Percentiles rank a stretch among this genome's conserved stretches.
phyloP scores from a whole-genome alignment of 495 filamentous ascomycete species.

The Aspergillus mulundensis region DNA sequence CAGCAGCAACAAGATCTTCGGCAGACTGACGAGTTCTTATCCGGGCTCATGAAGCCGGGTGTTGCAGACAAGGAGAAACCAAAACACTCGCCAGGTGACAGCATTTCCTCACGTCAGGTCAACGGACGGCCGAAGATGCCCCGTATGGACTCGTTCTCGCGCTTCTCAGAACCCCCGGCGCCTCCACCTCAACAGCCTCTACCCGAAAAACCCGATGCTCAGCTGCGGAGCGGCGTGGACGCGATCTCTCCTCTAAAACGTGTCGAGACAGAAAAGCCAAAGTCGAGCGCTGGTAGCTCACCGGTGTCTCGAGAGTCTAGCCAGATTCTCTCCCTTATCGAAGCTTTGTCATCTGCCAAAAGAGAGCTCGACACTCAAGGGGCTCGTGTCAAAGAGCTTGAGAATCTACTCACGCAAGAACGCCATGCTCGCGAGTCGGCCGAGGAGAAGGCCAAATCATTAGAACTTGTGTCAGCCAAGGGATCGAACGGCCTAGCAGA shows the following conservation, averaged over 20 bases:
- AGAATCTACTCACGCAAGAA: slow-evolving; percentile 73
- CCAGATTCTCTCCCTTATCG: slow-evolving; percentile 75
- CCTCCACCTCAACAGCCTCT: slow-evolving; percentile 89
- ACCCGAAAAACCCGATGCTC: slow-evolving; percentile 80
- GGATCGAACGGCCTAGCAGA: slow-evolving; percentile 28
- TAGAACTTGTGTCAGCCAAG: slow-evolving; percentile 49
- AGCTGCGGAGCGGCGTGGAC: slow-evolving; percentile 41
- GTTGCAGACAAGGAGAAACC: slow-evolving; percentile 57
- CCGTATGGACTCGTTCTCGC: slow-evolving; percentile 52
- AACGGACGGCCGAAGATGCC: slow-evolving; percentile 50
- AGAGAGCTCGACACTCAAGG: slow-evolving; percentile 77
- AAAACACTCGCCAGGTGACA: slow-evolving; percentile 37
- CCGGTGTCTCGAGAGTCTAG: slow-evolving; percentile 63
- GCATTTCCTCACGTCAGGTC: slow-evolving; percentile 33
- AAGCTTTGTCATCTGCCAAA: slow-evolving; percentile 73
- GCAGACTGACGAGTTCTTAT: slow-evolving; percentile 76
- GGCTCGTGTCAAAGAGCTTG: slow-evolving; percentile 73
- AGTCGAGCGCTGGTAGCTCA: slow-evolving; percentile 51
- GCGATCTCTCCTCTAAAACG: slow-evolving; percentile 59
- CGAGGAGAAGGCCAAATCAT: slow-evolving; percentile 70
- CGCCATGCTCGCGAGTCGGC: slow-evolving; percentile 74
- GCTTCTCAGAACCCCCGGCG: slow-evolving; percentile 85
- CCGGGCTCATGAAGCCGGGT: slow-evolving; percentile 66
- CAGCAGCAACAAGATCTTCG: slow-evolving; percentile 82
- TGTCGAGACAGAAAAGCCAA: slow-evolving; percentile 69